These are phyloP conservation scores for Pseudopithomyces maydicus DNA, from an alignment of 2,329 filamentous ascomycete genomes.

Conservation along the genomic window DNA sequence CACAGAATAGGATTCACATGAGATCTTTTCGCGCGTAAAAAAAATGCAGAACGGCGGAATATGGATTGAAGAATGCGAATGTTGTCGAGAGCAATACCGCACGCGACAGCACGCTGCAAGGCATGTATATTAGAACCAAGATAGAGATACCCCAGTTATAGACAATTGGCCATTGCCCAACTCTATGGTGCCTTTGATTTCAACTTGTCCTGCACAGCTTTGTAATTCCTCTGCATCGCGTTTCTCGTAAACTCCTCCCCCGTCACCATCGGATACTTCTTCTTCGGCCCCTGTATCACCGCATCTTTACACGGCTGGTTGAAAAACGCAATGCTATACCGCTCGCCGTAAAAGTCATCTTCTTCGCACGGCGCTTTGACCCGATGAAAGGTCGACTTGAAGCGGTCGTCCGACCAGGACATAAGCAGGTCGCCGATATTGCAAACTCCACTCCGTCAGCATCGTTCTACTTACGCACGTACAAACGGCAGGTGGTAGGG, in stretches of 20 bases:
- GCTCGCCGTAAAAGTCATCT: conserved; percentile 61
- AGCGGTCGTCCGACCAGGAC: conserved; percentile 70
- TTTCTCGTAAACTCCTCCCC: conserved; percentile 64
- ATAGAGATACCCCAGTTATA: background rate
- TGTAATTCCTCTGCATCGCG: conserved; percentile 63
- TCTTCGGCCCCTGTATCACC: conserved; percentile 63
- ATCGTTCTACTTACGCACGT: background rate
- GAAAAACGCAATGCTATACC: conserved; percentile 70
- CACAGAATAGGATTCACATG: too few species aligned
- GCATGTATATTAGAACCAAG: background rate
- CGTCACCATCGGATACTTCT: conserved; percentile 66
- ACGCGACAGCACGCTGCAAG: background rate
- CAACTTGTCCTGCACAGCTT: conserved; percentile 57
- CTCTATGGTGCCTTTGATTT: conserved; percentile 13
- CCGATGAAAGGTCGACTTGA: conserved; percentile 69
- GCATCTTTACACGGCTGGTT: conserved; percentile 66
- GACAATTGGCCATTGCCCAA: background rate
- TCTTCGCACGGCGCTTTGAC: conserved; percentile 65
- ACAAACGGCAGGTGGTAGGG: background rate
- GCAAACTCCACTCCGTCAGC: conserved; percentile 60
- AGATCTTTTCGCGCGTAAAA: too few species aligned
- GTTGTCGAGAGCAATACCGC: background rate
- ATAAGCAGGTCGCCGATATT: conserved; percentile 71
- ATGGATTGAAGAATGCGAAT: background rate
- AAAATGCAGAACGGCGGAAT: background rate